phyloP scores from a whole-genome alignment of 208 protist genomes.

The Wallacemonas rigidus region DNA sequence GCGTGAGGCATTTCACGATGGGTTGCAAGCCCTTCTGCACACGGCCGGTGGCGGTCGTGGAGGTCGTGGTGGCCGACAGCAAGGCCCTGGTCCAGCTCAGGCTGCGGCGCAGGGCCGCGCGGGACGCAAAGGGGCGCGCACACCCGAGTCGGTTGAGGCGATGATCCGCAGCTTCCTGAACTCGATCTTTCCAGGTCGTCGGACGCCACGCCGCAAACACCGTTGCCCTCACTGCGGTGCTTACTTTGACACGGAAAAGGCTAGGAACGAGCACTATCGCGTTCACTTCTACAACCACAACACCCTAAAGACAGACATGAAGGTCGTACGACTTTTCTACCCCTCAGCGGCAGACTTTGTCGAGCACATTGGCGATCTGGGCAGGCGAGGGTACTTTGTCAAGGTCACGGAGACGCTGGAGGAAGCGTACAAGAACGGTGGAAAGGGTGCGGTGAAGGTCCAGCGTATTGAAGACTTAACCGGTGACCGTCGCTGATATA shows the following conservation, averaged over 20 bases:
- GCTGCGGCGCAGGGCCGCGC: slow-evolving; percentile 15
- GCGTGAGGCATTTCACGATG: slow-evolving; percentile 10
- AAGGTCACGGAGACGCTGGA: slow-evolving; percentile 42
- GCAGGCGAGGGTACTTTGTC: slow-evolving; percentile 38
- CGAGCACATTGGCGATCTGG: slow-evolving; percentile 38
- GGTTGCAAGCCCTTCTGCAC: neutral
- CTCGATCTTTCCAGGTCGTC: slow-evolving; percentile 51
- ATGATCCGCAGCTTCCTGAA: slow-evolving; percentile 60
- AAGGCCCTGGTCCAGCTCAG: neutral
- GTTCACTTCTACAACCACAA: slow-evolving; percentile 78
- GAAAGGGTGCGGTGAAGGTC: slow-evolving; percentile 36
- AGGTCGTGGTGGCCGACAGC: slow-evolving; percentile 23
- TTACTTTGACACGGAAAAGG: slow-evolving; percentile 43
- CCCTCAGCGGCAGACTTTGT: slow-evolving; percentile 59
- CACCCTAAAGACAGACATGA: slow-evolving; percentile 51
- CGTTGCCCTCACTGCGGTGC: slow-evolving; percentile 73
- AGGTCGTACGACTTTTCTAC: slow-evolving; percentile 73
- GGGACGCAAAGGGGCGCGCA: slow-evolving; percentile 13
- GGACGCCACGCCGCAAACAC: slow-evolving; percentile 25
- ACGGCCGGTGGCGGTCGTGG: slow-evolving; percentile 13
- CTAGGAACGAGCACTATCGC: slow-evolving; percentile 74
- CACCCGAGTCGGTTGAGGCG: slow-evolving; percentile 40
- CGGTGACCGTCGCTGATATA: neutral
- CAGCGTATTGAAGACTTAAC: slow-evolving; percentile 32
- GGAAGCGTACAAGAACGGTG: slow-evolving; percentile 47